Evolutionary conservation across 2,329 filamentous ascomycete species (phyloP).

Genomic region (Hymenoscyphus infarciens): DNA sequence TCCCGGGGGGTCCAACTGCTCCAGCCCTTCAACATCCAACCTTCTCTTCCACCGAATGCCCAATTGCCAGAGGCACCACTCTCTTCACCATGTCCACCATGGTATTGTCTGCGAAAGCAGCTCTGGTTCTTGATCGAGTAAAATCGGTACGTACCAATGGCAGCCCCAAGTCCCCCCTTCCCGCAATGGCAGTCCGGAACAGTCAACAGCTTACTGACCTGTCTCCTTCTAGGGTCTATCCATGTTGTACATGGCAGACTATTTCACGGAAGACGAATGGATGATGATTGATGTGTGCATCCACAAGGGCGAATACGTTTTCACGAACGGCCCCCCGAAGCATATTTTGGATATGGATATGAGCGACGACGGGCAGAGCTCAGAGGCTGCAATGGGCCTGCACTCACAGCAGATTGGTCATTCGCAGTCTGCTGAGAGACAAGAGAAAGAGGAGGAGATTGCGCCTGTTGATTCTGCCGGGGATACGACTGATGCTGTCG

Average conservation of each 20-base stretch:
- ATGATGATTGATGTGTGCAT: slow-evolving; percentile 30
- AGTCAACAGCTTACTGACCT: slow-evolving; percentile 6
- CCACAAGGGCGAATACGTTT: slow-evolving; percentile 32
- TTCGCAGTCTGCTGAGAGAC: slow-evolving; percentile 4
- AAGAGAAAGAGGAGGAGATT: not conserved
- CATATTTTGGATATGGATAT: slow-evolving; percentile 25
- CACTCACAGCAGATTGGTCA: slow-evolving; percentile 6
- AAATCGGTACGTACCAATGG: slow-evolving; percentile 23
- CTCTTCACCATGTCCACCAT: slow-evolving; percentile 5
- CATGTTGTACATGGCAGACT: slow-evolving; percentile 30
- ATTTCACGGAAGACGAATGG: slow-evolving; percentile 34
- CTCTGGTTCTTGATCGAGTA: slow-evolving; percentile 25
- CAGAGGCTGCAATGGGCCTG: slow-evolving; percentile 3
- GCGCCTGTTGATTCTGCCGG: not conserved
- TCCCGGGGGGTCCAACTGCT: not conserved
- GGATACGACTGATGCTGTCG: not conserved
- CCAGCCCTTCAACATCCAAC: not conserved
- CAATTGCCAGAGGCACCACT: not conserved
- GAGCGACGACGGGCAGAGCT: slow-evolving; percentile 18
- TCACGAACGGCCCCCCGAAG: slow-evolving; percentile 26
- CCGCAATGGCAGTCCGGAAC: not conserved
- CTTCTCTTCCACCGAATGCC: not conserved
- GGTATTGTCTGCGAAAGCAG: slow-evolving; percentile 22
- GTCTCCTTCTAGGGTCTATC: slow-evolving; percentile 18
- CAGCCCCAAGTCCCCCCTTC: not conserved